Base-by-base conservation (phyloP, 139 green algal species). In the Chlamydomonas incerta region DNA sequence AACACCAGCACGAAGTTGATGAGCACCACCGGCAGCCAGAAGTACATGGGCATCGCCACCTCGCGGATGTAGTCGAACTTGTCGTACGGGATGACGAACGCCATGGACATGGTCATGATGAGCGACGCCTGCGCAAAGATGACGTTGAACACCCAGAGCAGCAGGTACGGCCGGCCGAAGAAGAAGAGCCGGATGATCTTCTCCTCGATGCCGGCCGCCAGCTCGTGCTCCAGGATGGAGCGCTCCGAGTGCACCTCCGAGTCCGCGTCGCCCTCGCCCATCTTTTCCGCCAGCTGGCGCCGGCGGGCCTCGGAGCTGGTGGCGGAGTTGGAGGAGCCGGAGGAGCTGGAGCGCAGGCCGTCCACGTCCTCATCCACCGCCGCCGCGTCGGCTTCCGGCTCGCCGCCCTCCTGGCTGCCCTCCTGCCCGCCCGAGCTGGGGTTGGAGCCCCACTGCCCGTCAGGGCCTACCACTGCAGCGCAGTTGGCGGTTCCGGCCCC, bases 111-210 rank as follows among this genome's bases (percentile, higher is more conserved):
- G 72, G 82, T 88, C 71, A 83, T 82, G 72, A 65, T 82, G 8
- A 88, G 72, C 14, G 82, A 88, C n/a, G 82, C 65, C 31, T 76
- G 62, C 24, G 79, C 71, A 26, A 88, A 88, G 82, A 88, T 88
- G 72, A 88, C 71, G 82, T 88, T 82, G 82, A 83, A 81, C 31
- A 88, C 23, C 82, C 82, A 88, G 31, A 88, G 82, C 82, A 88
- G 73, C 55, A 82, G 26, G 24, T 71, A 58, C 24, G 82, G 82
- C 34, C 52, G 62, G 11, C 82, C 63, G 72, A 83, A 88, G 60
- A 81, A 88, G 62, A 88, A 88, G 31, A 88, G 62, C 24, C 82
- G 50, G 9, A 29, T 88, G 73, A 82, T 82, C 72, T 88, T 88
- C 60, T 82, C 63, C 63, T 88, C 82, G 6, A 88, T 81, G 31